Conservation (phyloP, 345 rosid species). For the Firmiana major region DNA sequence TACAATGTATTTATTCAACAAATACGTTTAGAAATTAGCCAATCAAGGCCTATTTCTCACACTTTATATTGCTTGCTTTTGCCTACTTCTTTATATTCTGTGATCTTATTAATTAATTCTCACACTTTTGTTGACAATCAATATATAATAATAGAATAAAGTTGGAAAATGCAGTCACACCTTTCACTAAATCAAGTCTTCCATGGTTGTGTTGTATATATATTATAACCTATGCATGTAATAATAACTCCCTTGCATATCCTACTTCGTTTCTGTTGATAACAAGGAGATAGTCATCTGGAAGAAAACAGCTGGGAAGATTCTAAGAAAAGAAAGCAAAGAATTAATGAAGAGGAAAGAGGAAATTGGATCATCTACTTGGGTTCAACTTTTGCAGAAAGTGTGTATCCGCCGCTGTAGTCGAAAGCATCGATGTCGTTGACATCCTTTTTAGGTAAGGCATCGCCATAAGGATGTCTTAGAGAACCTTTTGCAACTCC, state of each 20-base stretch:
- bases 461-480: slow-evolving; percentile 48
- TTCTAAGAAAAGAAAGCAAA: neutral
- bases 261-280: neutral
- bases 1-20: neutral
- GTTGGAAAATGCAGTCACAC: slow-evolving; percentile 1
- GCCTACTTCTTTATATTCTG: neutral
- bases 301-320: neutral
- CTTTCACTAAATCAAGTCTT: neutral
- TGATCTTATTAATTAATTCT: neutral
- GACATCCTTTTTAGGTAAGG: slow-evolving; percentile 34
- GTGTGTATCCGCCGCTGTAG: slow-evolving; percentile 68
- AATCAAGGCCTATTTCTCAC: too few species aligned
- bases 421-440: slow-evolving; percentile 43
- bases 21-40: neutral
- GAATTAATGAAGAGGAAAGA: neutral
- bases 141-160: neutral
- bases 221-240: neutral
- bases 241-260: neutral
- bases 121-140: neutral
- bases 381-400: slow-evolving; percentile 60
- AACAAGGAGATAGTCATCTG: neutral
- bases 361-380: slow-evolving; percentile 34
- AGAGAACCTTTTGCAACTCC: slow-evolving; percentile 41
- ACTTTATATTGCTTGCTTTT: neutral
- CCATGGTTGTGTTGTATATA: neutral